Evolutionary conservation across 116 monocot genomes (phyloP).

Genomic region (Thalassia testudinum): DNA sequence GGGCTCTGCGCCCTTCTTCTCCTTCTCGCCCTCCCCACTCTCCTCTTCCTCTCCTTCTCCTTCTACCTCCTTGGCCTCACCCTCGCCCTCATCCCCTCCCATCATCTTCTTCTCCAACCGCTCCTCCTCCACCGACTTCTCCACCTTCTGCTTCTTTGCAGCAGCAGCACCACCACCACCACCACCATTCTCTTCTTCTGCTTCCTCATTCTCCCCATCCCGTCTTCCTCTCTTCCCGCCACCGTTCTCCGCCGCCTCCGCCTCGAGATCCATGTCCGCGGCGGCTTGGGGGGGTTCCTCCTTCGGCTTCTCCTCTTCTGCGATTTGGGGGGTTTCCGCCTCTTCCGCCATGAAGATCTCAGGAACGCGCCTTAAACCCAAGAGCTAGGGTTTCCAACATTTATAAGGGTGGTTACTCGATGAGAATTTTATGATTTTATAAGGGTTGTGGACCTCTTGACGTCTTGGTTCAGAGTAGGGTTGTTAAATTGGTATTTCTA

Average conservation of each 20-base stretch:
- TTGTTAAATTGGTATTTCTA: too few relatives aligned
- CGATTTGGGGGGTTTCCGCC: too few relatives aligned
- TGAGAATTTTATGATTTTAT: too few relatives aligned
- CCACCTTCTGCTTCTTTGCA: conserved; percentile 24
- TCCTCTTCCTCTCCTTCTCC: neutral
- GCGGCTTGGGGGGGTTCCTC: neutral
- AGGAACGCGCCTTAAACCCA: too few relatives aligned
- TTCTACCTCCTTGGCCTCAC: conserved; percentile 3
- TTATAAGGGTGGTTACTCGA: too few relatives aligned
- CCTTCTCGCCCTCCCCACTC: too few relatives aligned
- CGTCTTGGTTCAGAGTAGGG: too few relatives aligned
- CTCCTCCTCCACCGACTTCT: conserved; percentile 36
- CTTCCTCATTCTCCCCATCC: conserved; percentile 1
- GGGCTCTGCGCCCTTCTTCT: neutral
- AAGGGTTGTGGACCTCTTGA: too few relatives aligned
- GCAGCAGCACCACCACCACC: conserved; percentile 8
- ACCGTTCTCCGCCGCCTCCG: conserved; percentile 5
- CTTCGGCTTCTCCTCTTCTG: neutral
- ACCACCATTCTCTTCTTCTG: conserved; percentile 15
- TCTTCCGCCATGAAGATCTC: too few relatives aligned
- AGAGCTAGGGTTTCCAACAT: too few relatives aligned
- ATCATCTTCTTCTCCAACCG: conserved; percentile 8
- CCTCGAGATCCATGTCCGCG: neutral
- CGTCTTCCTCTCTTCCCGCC: conserved; percentile 13
- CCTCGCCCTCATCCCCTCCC: too few relatives aligned